Conservation (phyloP, 495 filamentous ascomycete genomes). For the Aspergillus bertholletiae region DNA sequence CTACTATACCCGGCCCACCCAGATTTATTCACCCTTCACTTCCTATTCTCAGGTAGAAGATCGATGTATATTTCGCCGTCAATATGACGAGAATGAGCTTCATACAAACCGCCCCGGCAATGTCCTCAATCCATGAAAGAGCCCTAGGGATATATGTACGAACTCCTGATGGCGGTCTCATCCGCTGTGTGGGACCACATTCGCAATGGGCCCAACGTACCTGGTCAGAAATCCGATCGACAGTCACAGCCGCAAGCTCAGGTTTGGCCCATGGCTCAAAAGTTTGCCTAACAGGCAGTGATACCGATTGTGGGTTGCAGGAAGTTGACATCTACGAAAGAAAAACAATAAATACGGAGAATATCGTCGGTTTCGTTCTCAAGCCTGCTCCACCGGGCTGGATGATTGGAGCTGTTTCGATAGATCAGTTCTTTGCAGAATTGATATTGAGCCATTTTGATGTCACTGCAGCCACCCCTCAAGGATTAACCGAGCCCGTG, state of each 20-base stretch:
- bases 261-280: background rate
- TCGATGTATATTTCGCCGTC: background rate
- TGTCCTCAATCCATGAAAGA: background rate
- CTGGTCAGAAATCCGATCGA: background rate
- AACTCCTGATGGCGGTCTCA: background rate
- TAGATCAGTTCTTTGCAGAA: background rate
- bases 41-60: background rate
- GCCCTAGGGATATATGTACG: background rate
- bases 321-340: background rate
- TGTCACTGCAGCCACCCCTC: background rate
- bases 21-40: too few species aligned
- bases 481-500: background rate
- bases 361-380: background rate
- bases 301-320: background rate
- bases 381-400: background rate
- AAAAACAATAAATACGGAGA: too few species aligned
- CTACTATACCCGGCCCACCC: too few species aligned
- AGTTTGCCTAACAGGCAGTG: background rate
- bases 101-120: background rate
- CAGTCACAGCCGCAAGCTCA: background rate
- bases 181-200: background rate
- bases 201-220: background rate
- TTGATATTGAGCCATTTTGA: background rate
- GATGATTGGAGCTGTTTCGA: background rate
- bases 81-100: background rate